Evolutionary conservation across 208 protist species (phyloP), one percentile per base, ranked within the genome.

Genomic region (Leishmania lainsoni): DNA sequence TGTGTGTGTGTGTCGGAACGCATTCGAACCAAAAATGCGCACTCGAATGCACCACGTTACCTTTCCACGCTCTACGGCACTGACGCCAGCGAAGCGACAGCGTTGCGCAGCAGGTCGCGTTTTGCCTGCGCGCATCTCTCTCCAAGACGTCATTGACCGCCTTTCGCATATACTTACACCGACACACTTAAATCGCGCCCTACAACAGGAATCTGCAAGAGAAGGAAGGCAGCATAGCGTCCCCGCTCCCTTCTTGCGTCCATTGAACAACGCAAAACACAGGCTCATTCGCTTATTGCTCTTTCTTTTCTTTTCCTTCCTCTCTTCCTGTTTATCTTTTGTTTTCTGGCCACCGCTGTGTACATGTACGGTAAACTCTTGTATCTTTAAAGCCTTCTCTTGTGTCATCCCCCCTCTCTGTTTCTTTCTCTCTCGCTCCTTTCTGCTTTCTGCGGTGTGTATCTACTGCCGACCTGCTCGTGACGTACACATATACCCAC

Each of bases 311-410:
- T 63, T 63, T 45, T 76, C 32, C 39, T 22, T 35, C 48, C 3
- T 48, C 48, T 9, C 42, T 70, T 51, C 39, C 48, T 26, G 22
- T 71, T 32, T 71, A 9, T 71, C 20, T 17, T 65, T 26, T 5
- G 17, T 71, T 71, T 71, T 71, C 66, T 17, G 32, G 16, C n/a
- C 39, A 71, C 20, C 20, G 26, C 75, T 54, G 45, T 69, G 49
- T 56, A 69, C 29, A 75, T 75, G n/a, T 51, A 76, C 58, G 71
- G 71, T 58, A 54, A 74, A 74, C 20, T 48, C 35, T 74, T 48
- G n/a, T n/a, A 48, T 54, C 42, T 48, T 32, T 54, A 73, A 22
- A 52, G 10, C 35, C 45, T 39, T 32, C 32, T 16, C 10, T 35
- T 75, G 42, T 58, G 42, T 14, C 12, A 14, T n/a, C 5, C 14